Base-by-base conservation (phyloP, 805 yeast species). In the Candida sphagnicola region DNA sequence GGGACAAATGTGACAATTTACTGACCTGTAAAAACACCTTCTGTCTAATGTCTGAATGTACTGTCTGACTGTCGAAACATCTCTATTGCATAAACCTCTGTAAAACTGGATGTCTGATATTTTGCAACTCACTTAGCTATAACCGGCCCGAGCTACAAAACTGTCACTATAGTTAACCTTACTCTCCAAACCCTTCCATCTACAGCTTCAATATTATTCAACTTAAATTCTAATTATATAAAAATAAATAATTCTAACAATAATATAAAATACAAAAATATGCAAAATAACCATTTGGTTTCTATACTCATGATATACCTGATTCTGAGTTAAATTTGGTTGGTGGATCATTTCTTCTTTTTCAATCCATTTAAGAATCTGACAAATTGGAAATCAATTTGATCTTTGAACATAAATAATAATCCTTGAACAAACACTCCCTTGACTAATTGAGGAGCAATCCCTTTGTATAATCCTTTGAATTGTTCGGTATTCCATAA, bases 381-480 rank as follows among this genome's bases (percentile, higher is more conserved):
- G 18, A 30, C 19, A 16, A 30, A 30, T 11, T 30, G 33, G 5
- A 57, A 45, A 57, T 70, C 77, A 37, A 78, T 55, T 56, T 82
- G 86, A 49, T 85, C 93, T 60, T 80, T 85, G 61, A 82, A 83
- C 81, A 83, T 84, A 54, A 87, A 83, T 50, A 87, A 68, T 43
- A 87, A 67, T 0, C 95, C 95, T 59, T 87, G 95, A 4, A 86
- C 95, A 31, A 87, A 59, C 2, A 86, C 82, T 1, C 93, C 95
- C 67, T 87, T 87, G 28, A 80, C 57, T 41, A 87, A 68, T 57
- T 87, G 95, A 4, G 95, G 95, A 2, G 78, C 74, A 21, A 87
- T 51, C 2, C 95, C 95, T 64, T 82, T 85, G 78, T 87, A 87
- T 44, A 86, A 65, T 0, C 90, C 81, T 10, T 49, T 45, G 28